These are phyloP conservation scores for Coniferiporia sulphurascens DNA, from an alignment of 1,284 basidiomycete species.

Conservation along the genomic window DNA sequence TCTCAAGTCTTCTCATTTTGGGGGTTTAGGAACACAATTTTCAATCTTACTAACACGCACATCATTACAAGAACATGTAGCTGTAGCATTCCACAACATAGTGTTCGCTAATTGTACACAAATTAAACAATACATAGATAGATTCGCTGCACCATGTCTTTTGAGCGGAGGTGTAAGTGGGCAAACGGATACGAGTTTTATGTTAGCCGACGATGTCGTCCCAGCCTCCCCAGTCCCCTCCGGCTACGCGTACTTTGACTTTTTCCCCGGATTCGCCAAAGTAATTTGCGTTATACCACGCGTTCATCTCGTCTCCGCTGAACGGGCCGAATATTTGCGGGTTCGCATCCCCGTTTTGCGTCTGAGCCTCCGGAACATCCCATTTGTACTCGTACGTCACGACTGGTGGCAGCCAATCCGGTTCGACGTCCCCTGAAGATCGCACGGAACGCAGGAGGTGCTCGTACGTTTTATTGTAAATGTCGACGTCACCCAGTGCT, in stretches of 20 bases:
- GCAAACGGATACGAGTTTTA: not conserved
- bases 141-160: not conserved
- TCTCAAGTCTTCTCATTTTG: not conserved
- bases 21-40: not conserved
- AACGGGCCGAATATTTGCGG: constrained; percentile 70
- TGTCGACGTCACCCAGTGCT: constrained; percentile 76
- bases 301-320: constrained; percentile 65
- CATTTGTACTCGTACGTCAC: constrained; percentile 76
- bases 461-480: constrained; percentile 81
- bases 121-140: constrained; percentile 2
- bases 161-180: no score
- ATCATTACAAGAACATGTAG: not conserved
- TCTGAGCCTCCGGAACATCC: constrained; percentile 48
- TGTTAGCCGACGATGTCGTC: constrained; percentile 34
- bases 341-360: constrained; percentile 30
- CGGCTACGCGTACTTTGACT: constrained; percentile 56
- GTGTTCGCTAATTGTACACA: constrained; percentile 3
- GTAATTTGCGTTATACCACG: constrained; percentile 72
- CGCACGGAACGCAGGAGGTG: constrained; percentile 73
- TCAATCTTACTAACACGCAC: not conserved
- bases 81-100: constrained; percentile 2
- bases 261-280: constrained; percentile 73
- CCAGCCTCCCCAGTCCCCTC: constrained; percentile 71
- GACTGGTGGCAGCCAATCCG: constrained; percentile 71
- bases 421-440: constrained; percentile 60